Percentiles rank a stretch among this genome's conserved stretches.
Conservation (phyloP, 352 stramenopile genomes). For the Pelagophyceae sp. region DNA sequence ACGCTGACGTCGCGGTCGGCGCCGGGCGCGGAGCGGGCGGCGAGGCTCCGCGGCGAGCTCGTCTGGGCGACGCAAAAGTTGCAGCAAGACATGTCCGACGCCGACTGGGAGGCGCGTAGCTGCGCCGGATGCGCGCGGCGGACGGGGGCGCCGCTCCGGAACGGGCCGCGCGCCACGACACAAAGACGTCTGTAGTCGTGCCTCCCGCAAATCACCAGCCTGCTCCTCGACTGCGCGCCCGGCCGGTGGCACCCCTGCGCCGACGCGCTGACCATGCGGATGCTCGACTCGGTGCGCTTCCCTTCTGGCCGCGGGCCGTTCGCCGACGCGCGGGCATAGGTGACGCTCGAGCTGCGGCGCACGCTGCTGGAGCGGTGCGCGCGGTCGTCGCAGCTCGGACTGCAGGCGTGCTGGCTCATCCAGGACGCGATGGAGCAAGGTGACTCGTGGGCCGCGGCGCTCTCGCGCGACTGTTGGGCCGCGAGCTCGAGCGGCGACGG, state of each 20-base stretch:
- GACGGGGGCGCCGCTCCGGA: too few relatives aligned
- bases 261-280: not conserved
- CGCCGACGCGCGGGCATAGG: not conserved
- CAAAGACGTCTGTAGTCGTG: not conserved
- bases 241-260: not conserved
- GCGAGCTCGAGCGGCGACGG: not conserved
- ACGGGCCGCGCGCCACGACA: not conserved
- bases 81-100: not conserved
- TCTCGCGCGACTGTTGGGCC: not conserved
- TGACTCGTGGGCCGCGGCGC: not conserved
- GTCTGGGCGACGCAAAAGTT: not conserved
- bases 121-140: too few relatives aligned
- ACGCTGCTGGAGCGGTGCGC: not conserved
- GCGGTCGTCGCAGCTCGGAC: not conserved
- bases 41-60: not conserved
- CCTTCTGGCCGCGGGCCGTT: not conserved
- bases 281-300: not conserved
- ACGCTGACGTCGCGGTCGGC: not conserved
- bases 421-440: not conserved
- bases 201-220: conserved; percentile 9
- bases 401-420: not conserved
- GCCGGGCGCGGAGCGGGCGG: not conserved
- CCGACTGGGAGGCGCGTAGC: conserved; percentile 4
- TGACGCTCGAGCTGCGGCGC: not conserved
- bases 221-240: not conserved